These are phyloP conservation scores for Zopfia rhizophila DNA, from an alignment of 2,329 filamentous ascomycete species.

Conservation along the genomic window DNA sequence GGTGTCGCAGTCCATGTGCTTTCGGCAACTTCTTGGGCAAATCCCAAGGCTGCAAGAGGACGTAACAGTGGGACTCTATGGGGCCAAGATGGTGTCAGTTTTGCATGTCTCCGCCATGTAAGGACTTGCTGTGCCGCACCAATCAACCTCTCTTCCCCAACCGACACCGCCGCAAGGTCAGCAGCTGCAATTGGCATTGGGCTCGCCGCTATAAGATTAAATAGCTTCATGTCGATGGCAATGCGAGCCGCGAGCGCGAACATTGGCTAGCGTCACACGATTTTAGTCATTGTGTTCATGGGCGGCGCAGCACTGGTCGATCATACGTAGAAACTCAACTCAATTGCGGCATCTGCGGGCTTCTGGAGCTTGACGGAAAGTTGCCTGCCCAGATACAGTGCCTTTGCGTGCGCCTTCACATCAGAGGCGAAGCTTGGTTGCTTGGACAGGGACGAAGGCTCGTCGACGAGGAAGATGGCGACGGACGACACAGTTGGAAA, in stretches of 20 bases:
- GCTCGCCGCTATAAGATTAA: conserved; percentile 11
- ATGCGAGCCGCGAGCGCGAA: conserved; percentile 22
- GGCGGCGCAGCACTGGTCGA: too few relatives aligned
- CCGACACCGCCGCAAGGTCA: too few relatives aligned
- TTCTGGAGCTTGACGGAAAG: neutral
- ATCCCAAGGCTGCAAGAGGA: conserved; percentile 7
- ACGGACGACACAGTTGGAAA: too few relatives aligned
- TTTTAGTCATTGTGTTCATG: too few relatives aligned
- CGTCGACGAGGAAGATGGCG: too few relatives aligned
- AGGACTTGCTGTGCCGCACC: too few relatives aligned
- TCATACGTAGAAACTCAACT: conserved; percentile 8
- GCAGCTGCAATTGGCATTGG: too few relatives aligned
- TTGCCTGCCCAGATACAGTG: conserved; percentile 2
- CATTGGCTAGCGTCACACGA: too few relatives aligned
- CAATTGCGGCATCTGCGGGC: conserved; percentile 8
- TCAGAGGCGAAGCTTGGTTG: conserved; percentile 2
- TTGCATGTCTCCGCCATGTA: too few relatives aligned
- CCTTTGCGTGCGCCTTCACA: conserved; percentile 1
- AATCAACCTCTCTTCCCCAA: too few relatives aligned
- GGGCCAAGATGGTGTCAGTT: too few relatives aligned
- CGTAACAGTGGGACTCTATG: conserved; percentile 10
- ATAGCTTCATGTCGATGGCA: conserved; percentile 21
- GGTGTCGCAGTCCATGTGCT: conserved; percentile 5
- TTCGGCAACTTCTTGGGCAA: conserved; percentile 5
- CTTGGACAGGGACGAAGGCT: conserved; percentile 7